Evolutionary conservation across 495 filamentous ascomycete species (phyloP), one percentile per base, ranked within the genome.

Genomic region (Annulohypoxylon moriforme): DNA sequence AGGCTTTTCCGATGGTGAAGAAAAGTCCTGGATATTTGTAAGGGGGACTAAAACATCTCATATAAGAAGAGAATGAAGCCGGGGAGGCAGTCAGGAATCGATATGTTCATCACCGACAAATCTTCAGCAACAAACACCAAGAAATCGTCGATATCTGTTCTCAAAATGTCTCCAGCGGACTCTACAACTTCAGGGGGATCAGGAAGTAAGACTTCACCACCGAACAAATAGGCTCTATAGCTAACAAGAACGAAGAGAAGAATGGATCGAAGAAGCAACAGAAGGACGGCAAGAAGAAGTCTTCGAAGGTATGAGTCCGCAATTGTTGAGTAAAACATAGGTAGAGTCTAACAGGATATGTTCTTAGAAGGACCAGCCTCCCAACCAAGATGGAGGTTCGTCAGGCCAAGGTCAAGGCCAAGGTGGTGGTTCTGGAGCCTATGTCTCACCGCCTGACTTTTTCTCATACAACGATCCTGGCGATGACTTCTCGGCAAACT

Each of bases 401-500:
- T 69, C 70, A 20, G 65, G 64, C 13, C 60, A 69, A 25, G 44
- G 47, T 33, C 65, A 73, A 44, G 61, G 55, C 16, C 33, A 36
- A 36, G 36, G 36, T n/a, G 49, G 65, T 3, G 36, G 22, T 18
- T 20, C 36, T 34, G 59, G 69, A n/a, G 70, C 70, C 24, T 62
- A 73, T 20, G 70, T 73, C 1, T 73, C 70, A 22, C 70, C 70
- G 1, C 60, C 70, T 7, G 70, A 73, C 49, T 73, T 73, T 50
- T 73, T 73, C 65, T 73, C 70, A 7, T 73, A 69, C 31, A 73
- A 73, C 40, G 70, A 73, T 20, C 70, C 70, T 2, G 60, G 60
- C 4, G 56, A 68, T 24, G 70, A 65, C 56, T 71, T 66, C 57
- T 71, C 68, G 36, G 56, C 40, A 20, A 53, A 66, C 42, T 73